These are phyloP conservation scores for Stevia rebaudiana DNA, from an alignment of 140 eudicot species.

Conservation along the genomic window DNA sequence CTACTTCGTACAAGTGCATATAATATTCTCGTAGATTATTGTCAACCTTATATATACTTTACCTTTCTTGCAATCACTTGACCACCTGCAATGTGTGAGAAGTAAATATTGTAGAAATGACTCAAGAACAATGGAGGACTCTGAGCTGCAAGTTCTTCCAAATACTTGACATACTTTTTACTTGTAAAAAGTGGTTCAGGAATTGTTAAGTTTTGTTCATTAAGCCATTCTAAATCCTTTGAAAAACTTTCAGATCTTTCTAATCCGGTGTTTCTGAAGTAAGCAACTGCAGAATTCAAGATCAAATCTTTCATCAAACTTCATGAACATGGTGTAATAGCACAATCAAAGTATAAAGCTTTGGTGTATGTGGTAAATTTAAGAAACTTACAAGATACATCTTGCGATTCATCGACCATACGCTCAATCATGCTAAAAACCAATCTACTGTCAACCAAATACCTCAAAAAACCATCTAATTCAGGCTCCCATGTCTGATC, in stretches of 20 bases:
- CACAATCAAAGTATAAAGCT: too few species aligned
- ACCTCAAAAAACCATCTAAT: conserved; percentile 62
- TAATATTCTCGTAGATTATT: too few species aligned
- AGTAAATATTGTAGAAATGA: conserved; percentile 88
- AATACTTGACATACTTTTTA: conserved; percentile 27
- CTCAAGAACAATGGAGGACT: conserved; percentile 45
- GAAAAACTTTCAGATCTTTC: conserved; percentile 32
- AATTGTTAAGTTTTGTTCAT: conserved; percentile 4
- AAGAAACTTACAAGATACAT: conserved; percentile 76
- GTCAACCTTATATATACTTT: conserved; percentile 33
- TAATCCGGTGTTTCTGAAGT: conserved; percentile 37
- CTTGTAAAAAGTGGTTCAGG: conserved; percentile 24
- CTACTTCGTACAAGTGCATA: not conserved
- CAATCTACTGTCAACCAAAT: conserved; percentile 66
- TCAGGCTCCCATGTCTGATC: conserved; percentile 60
- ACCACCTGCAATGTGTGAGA: conserved; percentile 71
- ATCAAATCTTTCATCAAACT: not conserved
- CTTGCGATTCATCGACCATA: conserved; percentile 66
- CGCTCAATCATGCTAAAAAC: conserved; percentile 68
- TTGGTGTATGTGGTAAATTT: not conserved
- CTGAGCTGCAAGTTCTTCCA: conserved; percentile 30
- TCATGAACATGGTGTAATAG: too few species aligned
- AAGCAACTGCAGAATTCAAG: conserved; percentile 16
- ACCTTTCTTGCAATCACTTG: conserved; percentile 66
- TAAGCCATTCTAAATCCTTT: conserved; percentile 27